Percentiles rank a stretch among this genome's conserved stretches.
Evolutionary conservation across 2,329 filamentous ascomycete genomes (phyloP).

Genomic region (Talaromyces albobiverticillius): DNA sequence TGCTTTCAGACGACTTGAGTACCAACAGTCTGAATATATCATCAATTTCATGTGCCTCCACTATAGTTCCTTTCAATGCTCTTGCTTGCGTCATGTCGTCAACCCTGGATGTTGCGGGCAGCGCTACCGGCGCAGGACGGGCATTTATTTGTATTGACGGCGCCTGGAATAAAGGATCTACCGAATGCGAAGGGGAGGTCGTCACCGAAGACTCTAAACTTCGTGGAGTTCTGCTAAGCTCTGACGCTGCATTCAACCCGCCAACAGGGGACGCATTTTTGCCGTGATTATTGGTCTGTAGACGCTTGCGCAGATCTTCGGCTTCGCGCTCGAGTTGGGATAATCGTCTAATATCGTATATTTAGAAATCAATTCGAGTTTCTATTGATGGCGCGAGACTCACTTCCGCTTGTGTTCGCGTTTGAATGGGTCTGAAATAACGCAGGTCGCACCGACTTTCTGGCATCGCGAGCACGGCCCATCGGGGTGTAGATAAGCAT

Average conservation of each 20-base stretch:
- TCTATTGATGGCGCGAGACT: conserved; percentile 12
- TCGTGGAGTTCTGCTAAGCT: conserved; percentile 25
- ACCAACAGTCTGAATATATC: conserved; percentile 36
- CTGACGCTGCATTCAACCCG: conserved; percentile 29
- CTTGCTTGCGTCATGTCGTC: conserved; percentile 25
- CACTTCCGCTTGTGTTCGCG: conserved; percentile 43
- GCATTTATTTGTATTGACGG: conserved; percentile 21
- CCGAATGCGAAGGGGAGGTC: conserved; percentile 18
- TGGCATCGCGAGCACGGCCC: conserved; percentile 38
- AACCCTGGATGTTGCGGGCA: background rate
- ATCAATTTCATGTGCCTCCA: conserved; percentile 35
- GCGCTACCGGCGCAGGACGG: conserved; percentile 12
- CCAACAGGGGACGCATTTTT: conserved; percentile 25
- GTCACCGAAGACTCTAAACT: conserved; percentile 18
- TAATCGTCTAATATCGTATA: conserved; percentile 30
- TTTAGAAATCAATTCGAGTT: background rate
- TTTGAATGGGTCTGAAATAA: conserved; percentile 43
- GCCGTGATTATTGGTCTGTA: conserved; percentile 26
- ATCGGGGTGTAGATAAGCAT: conserved; percentile 34
- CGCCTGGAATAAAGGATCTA: conserved; percentile 21
- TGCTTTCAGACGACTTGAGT: no score
- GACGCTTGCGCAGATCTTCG: conserved; percentile 33
- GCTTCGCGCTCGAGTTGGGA: conserved; percentile 39
- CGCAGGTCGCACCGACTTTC: conserved; percentile 34
- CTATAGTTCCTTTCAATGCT: conserved; percentile 27